These are phyloP conservation scores for Solanum boliviense DNA, from an alignment of 257 asterid genomes.

Conservation along the genomic window DNA sequence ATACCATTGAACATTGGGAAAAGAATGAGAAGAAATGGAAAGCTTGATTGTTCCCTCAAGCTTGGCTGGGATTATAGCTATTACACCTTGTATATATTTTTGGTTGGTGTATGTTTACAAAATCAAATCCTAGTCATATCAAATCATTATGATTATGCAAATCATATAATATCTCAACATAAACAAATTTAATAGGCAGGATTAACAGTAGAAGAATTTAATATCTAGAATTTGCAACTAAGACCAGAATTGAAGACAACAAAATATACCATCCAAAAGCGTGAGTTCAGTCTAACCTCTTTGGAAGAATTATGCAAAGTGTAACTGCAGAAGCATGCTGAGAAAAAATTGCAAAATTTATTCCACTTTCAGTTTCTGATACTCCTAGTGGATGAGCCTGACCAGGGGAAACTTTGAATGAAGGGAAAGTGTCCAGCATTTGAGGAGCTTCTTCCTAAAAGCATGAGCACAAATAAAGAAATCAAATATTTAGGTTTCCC, in stretches of 20 bases:
- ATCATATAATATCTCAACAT: neutral
- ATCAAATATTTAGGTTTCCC: neutral
- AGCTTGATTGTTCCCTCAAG: neutral
- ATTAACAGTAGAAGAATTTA: neutral
- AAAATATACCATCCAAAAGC: neutral
- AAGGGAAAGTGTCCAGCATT: conserved; percentile 21
- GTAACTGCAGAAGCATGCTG: conserved; percentile 79
- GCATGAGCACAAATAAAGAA: neutral
- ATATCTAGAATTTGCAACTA: neutral
- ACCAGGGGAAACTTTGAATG: conserved; percentile 54
- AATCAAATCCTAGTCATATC: neutral
- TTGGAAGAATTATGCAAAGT: conserved; percentile 60
- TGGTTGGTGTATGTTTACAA: neutral
- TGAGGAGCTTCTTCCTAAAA: conserved; percentile 52
- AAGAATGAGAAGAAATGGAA: neutral
- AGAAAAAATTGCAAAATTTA: conserved; percentile 82
- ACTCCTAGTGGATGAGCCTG: conserved; percentile 85
- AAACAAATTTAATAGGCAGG: neutral
- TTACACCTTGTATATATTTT: neutral
- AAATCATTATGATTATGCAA: neutral
- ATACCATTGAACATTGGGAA: neutral
- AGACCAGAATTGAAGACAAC: neutral
- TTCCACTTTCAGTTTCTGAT: conserved; percentile 67
- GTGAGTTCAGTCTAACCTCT: conserved; percentile 37
- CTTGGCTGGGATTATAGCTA: neutral